Base-by-base conservation (phyloP, 2,329 filamentous ascomycete genomes). In the Fusarium chuoi region DNA sequence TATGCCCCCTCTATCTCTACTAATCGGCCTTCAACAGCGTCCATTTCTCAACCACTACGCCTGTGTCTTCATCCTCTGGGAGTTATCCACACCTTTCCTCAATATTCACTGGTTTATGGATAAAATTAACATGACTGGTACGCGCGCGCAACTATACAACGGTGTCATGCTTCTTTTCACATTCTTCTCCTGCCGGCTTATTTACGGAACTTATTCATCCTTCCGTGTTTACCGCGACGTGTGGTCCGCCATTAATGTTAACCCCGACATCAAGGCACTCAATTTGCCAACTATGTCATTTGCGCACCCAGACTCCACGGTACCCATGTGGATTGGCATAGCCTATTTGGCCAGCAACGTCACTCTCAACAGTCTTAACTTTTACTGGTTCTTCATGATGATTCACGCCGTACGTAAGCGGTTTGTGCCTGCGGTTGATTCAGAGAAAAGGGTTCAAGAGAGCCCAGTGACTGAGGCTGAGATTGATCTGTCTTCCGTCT, bases 71-170 rank as follows among this genome's bases (percentile, higher is more conserved):
- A 94, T 97, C 78, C 91, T 96, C 66, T 97, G 95, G 89, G 94
- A 97, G 82, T 89, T 97, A 44, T 95, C 93, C 33, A 93, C 92
- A 9, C 93, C 94, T 13, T 95, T 96, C 82, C 87, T 96, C 65
- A 97, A 97, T 81, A 89, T 96, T 80, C 94, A 97, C 85, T 97
- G 94, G 94, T 96, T 96, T 85, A 94, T 93, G 83, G 94, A 97
- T 83, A 97, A 97, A 85, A 85, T 96, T 67, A 88, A 90, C 78
- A 91, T 94, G 87, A 96, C 94, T 1, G 94, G 94, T 41, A 91
- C 91, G 26, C 87, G 86, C 60, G 82, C 90, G 30, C 94, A 96
- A 84, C 87, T 95, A 35, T 91, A 94, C 82, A 96, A 96, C 78
- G 94, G 94, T 76, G 86, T 95, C 70, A 79, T 89, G 64, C 89